Base-by-base conservation (phyloP, 495 filamentous ascomycete species). In the Penicillium paxilli region DNA sequence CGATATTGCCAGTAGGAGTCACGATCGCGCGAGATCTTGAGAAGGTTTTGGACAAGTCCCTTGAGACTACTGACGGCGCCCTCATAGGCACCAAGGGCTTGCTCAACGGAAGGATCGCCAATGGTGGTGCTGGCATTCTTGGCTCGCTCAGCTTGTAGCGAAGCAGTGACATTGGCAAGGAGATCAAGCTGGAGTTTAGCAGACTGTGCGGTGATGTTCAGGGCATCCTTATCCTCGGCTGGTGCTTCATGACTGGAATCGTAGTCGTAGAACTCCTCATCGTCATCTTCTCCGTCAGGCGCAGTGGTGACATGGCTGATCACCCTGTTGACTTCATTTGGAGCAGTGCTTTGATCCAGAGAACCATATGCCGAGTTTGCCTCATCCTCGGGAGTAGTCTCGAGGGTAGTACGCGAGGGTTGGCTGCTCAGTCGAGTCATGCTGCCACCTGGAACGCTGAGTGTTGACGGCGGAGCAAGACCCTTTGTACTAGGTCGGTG, bases 1-100 rank as follows among this genome's bases (percentile, higher is more conserved):
- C 94, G 85, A 66, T 94, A 93, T 68, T 96, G 92, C 94, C 94
- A 98, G 65, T 96, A 96, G 0, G 90, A 83, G 70, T 98, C 94
- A 23, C 95, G 87, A 62, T 98, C 94, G 51, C 88, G 83, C 14
- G 91, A 92, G 62, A 98, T 98, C 28, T 90, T 89, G 11, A 96
- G 73, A 3, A 98, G 81, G 67, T 96, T 92, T 5, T 90, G 89
- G 54, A 98, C 81, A 11, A 98, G 79, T 2, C 85, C 86, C 59
- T 91, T 95, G 21, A 98, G 79, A 56, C 90, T 96, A 56, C 83
- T 84, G 52, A 98, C 90, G 2, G 94, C 93, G 44, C 85, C 83
- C 56, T 96, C 92, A 60, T 96, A 98, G 0, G 92, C 90, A 26
- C 82, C 69, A n/a, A 97, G 71, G 6, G 91, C 94, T 68, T 92